Conservation (phyloP, 31 red algal genomes). For the Odonthalia washingtoniensis region DNA sequence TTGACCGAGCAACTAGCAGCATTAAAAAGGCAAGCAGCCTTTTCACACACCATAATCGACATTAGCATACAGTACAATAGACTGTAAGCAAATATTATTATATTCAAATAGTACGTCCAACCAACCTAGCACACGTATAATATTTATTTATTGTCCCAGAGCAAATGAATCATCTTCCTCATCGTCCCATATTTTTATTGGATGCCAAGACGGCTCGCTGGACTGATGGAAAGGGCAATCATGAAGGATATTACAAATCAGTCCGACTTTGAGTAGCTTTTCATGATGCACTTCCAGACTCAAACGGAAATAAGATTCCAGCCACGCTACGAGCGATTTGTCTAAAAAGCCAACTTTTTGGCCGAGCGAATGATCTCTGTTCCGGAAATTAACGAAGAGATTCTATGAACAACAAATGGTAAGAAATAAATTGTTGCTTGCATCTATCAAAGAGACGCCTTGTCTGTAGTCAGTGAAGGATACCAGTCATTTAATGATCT, state of each 20-base stretch:
- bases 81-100: too few species aligned
- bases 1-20: too few species aligned
- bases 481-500: slow-evolving; percentile 10
- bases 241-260: background rate
- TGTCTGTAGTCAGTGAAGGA: background rate
- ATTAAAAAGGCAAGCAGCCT: too few species aligned
- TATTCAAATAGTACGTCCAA: too few species aligned
- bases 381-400: background rate
- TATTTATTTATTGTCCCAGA: too few species aligned
- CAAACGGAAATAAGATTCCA: slow-evolving; percentile 14
- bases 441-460: slow-evolving; percentile 10
- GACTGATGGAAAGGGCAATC: slow-evolving; percentile 18
- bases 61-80: too few species aligned
- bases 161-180: too few species aligned
- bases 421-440: background rate
- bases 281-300: slow-evolving; percentile 10
- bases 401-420: background rate
- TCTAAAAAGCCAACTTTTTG: background rate
- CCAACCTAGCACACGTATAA: too few species aligned
- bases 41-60: too few species aligned
- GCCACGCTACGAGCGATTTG: background rate
- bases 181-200: background rate
- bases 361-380: slow-evolving; percentile 14
- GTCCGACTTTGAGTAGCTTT: background rate
- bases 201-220: slow-evolving; percentile 11